Conservation (phyloP, 2,329 filamentous ascomycete species). For the Cladosporium sphaerospermum region DNA sequence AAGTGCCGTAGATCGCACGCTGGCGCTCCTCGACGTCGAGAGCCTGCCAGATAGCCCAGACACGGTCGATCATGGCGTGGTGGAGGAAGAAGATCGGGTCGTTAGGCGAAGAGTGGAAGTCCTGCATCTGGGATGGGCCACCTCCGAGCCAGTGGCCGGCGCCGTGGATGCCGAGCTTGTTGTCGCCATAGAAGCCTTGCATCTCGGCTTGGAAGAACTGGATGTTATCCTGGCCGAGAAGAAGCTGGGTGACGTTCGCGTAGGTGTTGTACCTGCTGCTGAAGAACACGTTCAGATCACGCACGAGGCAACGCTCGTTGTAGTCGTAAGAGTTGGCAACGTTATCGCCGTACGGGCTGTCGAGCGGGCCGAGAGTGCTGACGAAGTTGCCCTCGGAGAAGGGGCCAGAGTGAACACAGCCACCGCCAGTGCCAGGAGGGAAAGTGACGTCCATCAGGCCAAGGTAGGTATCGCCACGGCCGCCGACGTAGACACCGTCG, state of each 20-base stretch:
- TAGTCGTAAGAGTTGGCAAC: constrained; percentile 10
- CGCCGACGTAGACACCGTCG: constrained; percentile 15
- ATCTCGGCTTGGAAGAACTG: constrained; percentile 13
- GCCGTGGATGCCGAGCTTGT: constrained; percentile 32
- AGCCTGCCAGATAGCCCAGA: constrained; percentile 45
- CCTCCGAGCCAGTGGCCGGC: constrained; percentile 44
- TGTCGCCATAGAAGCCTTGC: constrained; percentile 23
- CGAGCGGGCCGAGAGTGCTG: constrained; percentile 17
- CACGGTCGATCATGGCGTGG: constrained; percentile 41
- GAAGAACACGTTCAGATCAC: constrained; percentile 29
- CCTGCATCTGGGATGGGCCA: constrained; percentile 18
- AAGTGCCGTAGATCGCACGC: constrained; percentile 35
- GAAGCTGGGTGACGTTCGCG: constrained; percentile 17
- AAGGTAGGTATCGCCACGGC: constrained; percentile 25
- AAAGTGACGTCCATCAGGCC: constrained; percentile 46
- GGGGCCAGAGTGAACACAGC: constrained; percentile 46
- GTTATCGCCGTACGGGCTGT: constrained; percentile 20
- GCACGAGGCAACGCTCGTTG: constrained; percentile 17
- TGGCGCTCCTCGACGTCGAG: constrained; percentile 31
- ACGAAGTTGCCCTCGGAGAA: constrained; percentile 40
- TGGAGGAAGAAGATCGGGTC: constrained; percentile 44
- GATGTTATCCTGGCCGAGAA: constrained; percentile 13
- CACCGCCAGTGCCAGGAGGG: constrained; percentile 47
- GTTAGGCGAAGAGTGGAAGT: constrained; percentile 32
- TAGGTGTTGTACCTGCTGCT: constrained; percentile 15